Base-by-base conservation (phyloP, 257 asterid species). In the Dorcoceras hygrometricum region DNA sequence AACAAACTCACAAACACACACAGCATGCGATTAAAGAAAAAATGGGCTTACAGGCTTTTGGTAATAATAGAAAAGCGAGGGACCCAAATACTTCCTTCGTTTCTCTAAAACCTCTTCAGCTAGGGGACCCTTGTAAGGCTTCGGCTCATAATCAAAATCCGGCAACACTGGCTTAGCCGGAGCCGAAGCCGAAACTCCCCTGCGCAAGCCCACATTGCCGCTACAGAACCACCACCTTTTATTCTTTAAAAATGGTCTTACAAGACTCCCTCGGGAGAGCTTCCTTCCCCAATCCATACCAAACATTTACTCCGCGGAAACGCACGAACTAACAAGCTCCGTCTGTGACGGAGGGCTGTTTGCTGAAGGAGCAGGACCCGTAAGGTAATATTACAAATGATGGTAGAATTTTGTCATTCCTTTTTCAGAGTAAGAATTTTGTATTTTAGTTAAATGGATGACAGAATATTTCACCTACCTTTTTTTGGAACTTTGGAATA, bases 51-150 rank as follows among this genome's bases (percentile, higher is more conserved):
- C 98, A 71, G 98, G 98, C 57, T 86, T 92, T 61, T 92, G 86
- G 67, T 89, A 92, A 85, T 60, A 92, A 73, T 92, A 73, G 65
- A 92, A 92, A 10, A 92, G 87, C 24, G 98, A 92, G 0, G 98
- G 93, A 22, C 97, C 97, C 85, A 89, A 76, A 63, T 66, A 92
- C 71, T 81, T 76, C 67, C 82, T 84, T 27, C 98, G 88, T 81
- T 93, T 93, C 78, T 74, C 85, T 31, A 88, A 57, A 57, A 93
- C 85, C 69, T 88, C 90, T 50, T 90, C 97, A 25, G 89, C 95
- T 2, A 69, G 69, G 8, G 97, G 97, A 19, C 98, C 98, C 28
- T 63, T 79, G 61, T 93, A 93, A 23, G 94, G 87, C 72, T 78
- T 84, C 22, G 95, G 98, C 36, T 75, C 69, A 78, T 90, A 86